Evolutionary conservation across 2,329 filamentous ascomycete genomes (phyloP).

Genomic region (Epichloe brachyelytri): DNA sequence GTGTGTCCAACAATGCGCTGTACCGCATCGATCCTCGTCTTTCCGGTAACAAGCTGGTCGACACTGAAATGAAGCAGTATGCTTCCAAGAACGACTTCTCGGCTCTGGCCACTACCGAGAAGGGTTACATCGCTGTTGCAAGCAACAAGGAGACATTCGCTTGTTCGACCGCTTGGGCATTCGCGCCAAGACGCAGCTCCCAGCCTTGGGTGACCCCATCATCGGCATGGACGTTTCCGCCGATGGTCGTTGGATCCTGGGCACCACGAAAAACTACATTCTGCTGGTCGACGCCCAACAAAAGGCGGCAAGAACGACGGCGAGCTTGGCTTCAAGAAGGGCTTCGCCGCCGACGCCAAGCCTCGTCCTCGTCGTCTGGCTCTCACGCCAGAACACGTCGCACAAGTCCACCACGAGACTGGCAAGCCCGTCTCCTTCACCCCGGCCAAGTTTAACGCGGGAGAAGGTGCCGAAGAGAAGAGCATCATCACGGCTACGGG

Average conservation of each 20-base stretch:
- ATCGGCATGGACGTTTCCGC: conserved; percentile 91
- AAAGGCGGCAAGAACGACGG: conserved; percentile 88
- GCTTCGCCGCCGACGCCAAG: conserved; percentile 85
- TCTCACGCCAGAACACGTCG: conserved; percentile 81
- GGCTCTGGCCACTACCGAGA: conserved; percentile 82
- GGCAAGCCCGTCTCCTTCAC: conserved; percentile 79
- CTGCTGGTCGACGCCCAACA: conserved; percentile 86
- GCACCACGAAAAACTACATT: conserved; percentile 87
- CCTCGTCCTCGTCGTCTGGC: conserved; percentile 84
- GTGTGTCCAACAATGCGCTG: conserved; percentile 82
- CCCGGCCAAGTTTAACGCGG: conserved; percentile 85
- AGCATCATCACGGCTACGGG: conserved; percentile 95
- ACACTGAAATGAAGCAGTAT: conserved; percentile 89
- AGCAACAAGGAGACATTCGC: conserved; percentile 94
- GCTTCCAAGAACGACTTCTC: conserved; percentile 96
- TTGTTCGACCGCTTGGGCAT: conserved; percentile 94
- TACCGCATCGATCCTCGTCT: conserved; percentile 90
- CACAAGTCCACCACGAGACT: conserved; percentile 95
- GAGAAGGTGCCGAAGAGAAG: conserved; percentile 67
- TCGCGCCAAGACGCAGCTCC: conserved; percentile 94
- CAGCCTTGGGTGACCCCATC: conserved; percentile 87
- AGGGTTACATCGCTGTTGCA: conserved; percentile 92
- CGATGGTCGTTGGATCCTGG: conserved; percentile 89
- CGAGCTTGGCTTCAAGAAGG: conserved; percentile 92
- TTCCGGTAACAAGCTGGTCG: conserved; percentile 82